Percentiles rank a stretch among this genome's conserved stretches.
These are phyloP conservation scores for Magnaporthiopsis poae DNA, from an alignment of 2,329 filamentous ascomycete species.

Conservation along the genomic window DNA sequence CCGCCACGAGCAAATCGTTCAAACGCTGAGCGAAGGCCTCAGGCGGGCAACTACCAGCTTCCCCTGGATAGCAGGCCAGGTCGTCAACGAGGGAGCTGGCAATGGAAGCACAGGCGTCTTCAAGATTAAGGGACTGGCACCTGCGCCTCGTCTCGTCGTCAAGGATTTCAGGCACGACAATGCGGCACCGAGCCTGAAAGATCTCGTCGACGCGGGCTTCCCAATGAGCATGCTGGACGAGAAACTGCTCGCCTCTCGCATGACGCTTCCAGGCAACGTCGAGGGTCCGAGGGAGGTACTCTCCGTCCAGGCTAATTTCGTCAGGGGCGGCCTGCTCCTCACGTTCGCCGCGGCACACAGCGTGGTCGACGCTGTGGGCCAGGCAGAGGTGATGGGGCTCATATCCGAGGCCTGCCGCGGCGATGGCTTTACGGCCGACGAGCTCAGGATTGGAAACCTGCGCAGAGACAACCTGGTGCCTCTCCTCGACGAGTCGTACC, in stretches of 20 bases:
- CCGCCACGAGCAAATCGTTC: conserved; percentile 18
- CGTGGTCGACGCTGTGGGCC: conserved; percentile 16
- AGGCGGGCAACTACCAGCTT: conserved; percentile 28
- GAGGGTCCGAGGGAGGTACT: conserved; percentile 29
- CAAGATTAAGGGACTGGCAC: conserved; percentile 27
- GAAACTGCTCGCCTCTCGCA: conserved; percentile 28
- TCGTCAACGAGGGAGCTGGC: conserved; percentile 24
- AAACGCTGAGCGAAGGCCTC: conserved; percentile 27
- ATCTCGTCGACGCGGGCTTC: conserved; percentile 27
- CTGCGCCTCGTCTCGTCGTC: conserved; percentile 26
- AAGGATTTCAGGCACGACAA: conserved; percentile 31
- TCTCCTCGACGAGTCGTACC: conserved; percentile 26
- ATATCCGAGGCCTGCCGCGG: conserved; percentile 38
- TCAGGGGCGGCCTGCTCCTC: conserved; percentile 15
- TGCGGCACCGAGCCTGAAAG: conserved; percentile 27
- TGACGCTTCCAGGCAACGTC: conserved; percentile 23
- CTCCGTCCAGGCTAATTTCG: conserved; percentile 18
- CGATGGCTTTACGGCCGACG: conserved; percentile 35
- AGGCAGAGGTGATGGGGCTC: conserved; percentile 20
- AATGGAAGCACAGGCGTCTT: conserved; percentile 23
- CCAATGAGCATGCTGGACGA: conserved; percentile 41
- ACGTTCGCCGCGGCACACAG: conserved; percentile 15
- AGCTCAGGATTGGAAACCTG: conserved; percentile 25
- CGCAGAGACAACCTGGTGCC: conserved; percentile 27
- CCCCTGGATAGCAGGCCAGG: conserved; percentile 37